Percentiles rank a stretch among this genome's conserved stretches.
These are phyloP conservation scores for Xylaria arbuscula DNA, from an alignment of 2,329 filamentous ascomycete species.

Conservation along the genomic window DNA sequence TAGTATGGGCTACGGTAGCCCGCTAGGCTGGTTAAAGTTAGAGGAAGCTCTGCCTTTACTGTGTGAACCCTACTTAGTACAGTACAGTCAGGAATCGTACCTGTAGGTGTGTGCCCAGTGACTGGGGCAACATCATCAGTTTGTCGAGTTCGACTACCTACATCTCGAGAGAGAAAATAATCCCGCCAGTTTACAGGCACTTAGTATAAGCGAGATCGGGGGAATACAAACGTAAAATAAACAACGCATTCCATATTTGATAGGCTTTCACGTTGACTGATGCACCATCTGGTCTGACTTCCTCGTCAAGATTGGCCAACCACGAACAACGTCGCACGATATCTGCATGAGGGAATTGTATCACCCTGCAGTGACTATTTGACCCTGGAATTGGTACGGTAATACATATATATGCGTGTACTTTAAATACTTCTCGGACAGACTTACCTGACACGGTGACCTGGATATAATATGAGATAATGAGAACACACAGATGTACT, in stretches of 20 bases:
- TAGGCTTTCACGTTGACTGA: conserved; percentile 9
- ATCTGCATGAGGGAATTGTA: conserved; percentile 38
- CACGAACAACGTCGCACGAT: conserved; percentile 20
- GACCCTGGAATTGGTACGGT: conserved; percentile 10
- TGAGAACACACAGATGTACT: too few species aligned
- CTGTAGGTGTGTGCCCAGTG: too few species aligned
- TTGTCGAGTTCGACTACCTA: not conserved
- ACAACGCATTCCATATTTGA: conserved; percentile 24
- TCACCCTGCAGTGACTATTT: conserved; percentile 22
- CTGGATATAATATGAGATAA: too few species aligned
- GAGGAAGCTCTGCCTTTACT: too few species aligned
- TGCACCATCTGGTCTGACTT: conserved; percentile 29
- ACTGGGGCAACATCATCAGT: not conserved
- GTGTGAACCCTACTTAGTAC: too few species aligned
- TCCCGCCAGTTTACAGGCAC: not conserved
- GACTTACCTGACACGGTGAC: not conserved
- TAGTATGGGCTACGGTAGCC: not conserved
- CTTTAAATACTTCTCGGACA: not conserved
- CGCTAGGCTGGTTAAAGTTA: too few species aligned
- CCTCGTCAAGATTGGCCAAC: conserved; percentile 23
- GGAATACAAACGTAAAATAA: conserved; percentile 9
- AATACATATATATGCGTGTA: not conserved
- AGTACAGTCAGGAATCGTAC: too few species aligned
- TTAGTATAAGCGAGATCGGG: conserved; percentile 18
- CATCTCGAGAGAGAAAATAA: not conserved